A percentile compares a stretch with the other conserved stretches of the same genome.
Conservation (phyloP, 805 yeast genomes). For the Nakazawaea laoshanensis region DNA sequence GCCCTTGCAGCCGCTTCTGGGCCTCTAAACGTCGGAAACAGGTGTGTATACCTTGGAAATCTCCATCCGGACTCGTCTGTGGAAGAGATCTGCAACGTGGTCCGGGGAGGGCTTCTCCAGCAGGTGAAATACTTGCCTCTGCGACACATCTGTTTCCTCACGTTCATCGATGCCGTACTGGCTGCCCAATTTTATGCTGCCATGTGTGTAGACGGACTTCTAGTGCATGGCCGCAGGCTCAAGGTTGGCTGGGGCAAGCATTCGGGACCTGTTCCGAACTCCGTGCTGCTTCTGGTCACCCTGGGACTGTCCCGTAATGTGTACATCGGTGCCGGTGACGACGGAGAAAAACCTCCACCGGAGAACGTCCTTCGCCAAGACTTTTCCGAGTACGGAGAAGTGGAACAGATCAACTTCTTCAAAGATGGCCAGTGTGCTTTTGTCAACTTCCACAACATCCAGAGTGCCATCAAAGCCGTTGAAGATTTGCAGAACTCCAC, state of each 20-base stretch:
- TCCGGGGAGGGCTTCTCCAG: conserved; percentile 73
- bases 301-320: conserved; percentile 74
- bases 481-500: conserved; percentile 40
- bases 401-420: conserved; percentile 70
- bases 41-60: conserved; percentile 65
- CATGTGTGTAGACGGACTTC: conserved; percentile 48
- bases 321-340: conserved; percentile 52
- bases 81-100: conserved; percentile 69
- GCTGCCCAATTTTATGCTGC: conserved; percentile 62
- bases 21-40: conserved; percentile 31
- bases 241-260: conserved; percentile 70
- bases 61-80: conserved; percentile 54
- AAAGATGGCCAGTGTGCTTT: conserved; percentile 69
- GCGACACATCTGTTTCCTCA: conserved; percentile 57
- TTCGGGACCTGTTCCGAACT: conserved; percentile 52
- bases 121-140: conserved; percentile 41
- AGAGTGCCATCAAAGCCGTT: conserved; percentile 56
- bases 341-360: conserved; percentile 28
- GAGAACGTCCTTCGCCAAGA: conserved; percentile 48
- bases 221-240: conserved; percentile 52
- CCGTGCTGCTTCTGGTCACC: conserved; percentile 54
- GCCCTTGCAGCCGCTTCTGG: conserved; percentile 3
- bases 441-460: conserved; percentile 58
- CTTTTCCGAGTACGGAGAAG: conserved; percentile 55
- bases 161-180: conserved; percentile 55